These are phyloP conservation scores for Tephrocybe sp. DNA, from an alignment of 768 basidiomycete species.

Conservation along the genomic window DNA sequence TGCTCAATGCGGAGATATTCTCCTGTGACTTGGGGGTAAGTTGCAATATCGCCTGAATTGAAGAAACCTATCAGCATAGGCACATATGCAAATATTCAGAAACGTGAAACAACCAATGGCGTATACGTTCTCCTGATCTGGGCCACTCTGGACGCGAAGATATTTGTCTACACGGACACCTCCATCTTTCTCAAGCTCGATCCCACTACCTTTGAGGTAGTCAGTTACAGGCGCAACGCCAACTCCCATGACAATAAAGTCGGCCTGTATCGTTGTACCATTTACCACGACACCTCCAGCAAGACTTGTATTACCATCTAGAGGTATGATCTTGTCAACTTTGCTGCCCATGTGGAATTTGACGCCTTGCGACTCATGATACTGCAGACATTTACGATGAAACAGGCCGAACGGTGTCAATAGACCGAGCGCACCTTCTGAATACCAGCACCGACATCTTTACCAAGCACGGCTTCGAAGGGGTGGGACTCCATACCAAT, in stretches of 20 bases:
- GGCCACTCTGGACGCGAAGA: conserved; percentile 50
- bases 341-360: conserved; percentile 78
- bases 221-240: conserved; percentile 83
- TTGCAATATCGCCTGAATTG: conserved; percentile 69
- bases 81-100: background rate
- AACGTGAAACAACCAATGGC: conserved; percentile 63
- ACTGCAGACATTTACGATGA: conserved; percentile 35
- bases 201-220: conserved; percentile 69
- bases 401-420: background rate
- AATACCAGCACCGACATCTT: conserved; percentile 72
- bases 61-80: background rate
- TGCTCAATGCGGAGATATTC: conserved; percentile 72
- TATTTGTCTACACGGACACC: conserved; percentile 77
- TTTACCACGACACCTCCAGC: conserved; percentile 67
- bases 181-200: conserved; percentile 71
- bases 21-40: conserved; percentile 64
- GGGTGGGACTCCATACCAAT: conserved; percentile 82
- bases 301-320: conserved; percentile 46
- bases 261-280: conserved; percentile 62
- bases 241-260: conserved; percentile 82
- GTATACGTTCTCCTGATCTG: conserved; percentile 51
- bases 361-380: conserved; percentile 78
- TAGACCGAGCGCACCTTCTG: conserved; percentile 54
- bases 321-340: conserved; percentile 64
- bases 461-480: conserved; percentile 79